Percentiles rank a stretch among this genome's conserved stretches.
Conservation (phyloP, 768 basidiomycete genomes). For the Punctularia strigosozonata region DNA sequence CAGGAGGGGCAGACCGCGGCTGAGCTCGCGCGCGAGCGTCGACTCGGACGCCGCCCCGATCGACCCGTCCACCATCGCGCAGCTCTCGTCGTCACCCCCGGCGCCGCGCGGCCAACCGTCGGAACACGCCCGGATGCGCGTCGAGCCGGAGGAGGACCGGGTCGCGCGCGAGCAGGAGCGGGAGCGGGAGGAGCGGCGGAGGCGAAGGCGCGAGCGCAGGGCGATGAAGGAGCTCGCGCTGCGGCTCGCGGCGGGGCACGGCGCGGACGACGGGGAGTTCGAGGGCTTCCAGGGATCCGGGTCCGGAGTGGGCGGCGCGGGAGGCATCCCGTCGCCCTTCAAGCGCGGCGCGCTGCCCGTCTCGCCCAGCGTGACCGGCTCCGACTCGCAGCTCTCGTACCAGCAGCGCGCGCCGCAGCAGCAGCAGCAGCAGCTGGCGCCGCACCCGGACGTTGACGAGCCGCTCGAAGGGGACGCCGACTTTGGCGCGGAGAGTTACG, state of each 20-base stretch:
- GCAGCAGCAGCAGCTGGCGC: no score
- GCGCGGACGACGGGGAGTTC: conserved; percentile 28
- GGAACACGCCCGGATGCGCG: conserved; percentile 18
- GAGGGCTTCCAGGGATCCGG: conserved; percentile 59
- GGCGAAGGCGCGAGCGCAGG: conserved; percentile 31
- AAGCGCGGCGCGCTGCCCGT: conserved; percentile 10
- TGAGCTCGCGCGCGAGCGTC: conserved; percentile 30
- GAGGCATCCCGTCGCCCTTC: conserved; percentile 10
- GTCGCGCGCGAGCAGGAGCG: conserved; percentile 23
- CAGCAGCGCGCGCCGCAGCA: conserved; percentile 6
- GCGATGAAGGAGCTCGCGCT: conserved; percentile 30
- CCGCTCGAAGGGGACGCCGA: conserved; percentile 43
- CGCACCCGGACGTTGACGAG: conserved; percentile 11
- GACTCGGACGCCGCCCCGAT: conserved; percentile 65
- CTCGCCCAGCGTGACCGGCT: conserved; percentile 7
- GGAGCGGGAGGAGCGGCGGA: conserved; percentile 36
- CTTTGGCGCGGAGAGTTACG: conserved; percentile 45
- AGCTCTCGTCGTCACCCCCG: conserved; percentile 34
- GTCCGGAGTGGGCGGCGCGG: conserved; percentile 6
- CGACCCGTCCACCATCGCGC: conserved; percentile 43
- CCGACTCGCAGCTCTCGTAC: conserved; percentile 18
- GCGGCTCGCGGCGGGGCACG: conserved; percentile 22
- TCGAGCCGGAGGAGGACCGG: conserved; percentile 22
- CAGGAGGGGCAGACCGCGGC: conserved; percentile 3
- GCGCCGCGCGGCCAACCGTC: no score